Evolutionary conservation across 495 filamentous ascomycete species (phyloP), one percentile per base, ranked within the genome.

Genomic region (Collariella sp.): DNA sequence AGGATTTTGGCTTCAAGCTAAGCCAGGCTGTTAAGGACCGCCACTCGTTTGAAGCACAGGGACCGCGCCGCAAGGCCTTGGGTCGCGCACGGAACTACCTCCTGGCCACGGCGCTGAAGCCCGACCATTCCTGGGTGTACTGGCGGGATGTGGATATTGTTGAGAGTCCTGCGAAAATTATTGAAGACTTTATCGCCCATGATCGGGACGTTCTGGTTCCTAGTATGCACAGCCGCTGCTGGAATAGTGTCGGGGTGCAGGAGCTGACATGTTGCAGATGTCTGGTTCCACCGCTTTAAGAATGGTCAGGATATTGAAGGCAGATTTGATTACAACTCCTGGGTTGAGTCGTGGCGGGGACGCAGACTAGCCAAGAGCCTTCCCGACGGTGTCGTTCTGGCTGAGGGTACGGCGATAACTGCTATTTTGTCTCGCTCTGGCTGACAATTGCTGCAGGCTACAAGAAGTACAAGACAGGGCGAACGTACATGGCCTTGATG

Each of bases 271-370:
- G 4, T 46, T 10, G 19, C 64, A 96, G 91, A 98, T 69, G 83
- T 98, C 55, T 98, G 93, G 93, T 98, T 97, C 75, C 93, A 98
- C 66, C 83, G 91, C 16, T 96, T 96, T 67, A 73, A 83, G 59
- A 79, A 91, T 67, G 82, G 79, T 52, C 72, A 71, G 41, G 94
- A 97, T 65, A 89, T 96, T 63, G 94, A 98, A 70, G 94, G 93
- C 55, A 81, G 87, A 80, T 97, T 96, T 62, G 93, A 98, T 68
- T 98, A 97, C 73, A 98, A 98, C 72, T 98, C 93, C 0, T 98
- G 93, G 93, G 83, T 95, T 61, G 93, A 98, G 74, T 94, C 93
- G 16, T 82, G 86, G 40, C 84, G 89, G 67, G 91, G 76, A 50
- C 81, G 84, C 16, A 85, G 81, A 54, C 77, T 96, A 42, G 80